These are phyloP conservation scores for Phytophthora pseudosyringae DNA, from an alignment of 352 stramenopile genomes.

Conservation along the genomic window DNA sequence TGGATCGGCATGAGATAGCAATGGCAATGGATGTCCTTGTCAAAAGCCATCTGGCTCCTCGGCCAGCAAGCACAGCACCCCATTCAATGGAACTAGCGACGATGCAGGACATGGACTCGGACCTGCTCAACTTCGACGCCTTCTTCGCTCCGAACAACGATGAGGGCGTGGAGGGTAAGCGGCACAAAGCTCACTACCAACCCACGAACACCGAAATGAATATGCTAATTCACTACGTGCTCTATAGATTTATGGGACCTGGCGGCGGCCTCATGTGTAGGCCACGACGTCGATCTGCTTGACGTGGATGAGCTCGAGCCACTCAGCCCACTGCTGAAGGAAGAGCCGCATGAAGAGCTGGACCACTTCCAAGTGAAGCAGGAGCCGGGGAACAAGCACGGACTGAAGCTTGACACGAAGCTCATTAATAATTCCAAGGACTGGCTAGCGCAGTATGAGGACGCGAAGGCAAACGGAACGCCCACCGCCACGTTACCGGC, in stretches of 20 bases:
- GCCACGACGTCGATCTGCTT: conserved; percentile 41
- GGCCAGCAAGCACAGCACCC: conserved; percentile 24
- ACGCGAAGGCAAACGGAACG: conserved; percentile 26
- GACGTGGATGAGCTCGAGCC: conserved; percentile 34
- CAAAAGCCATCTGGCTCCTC: conserved; percentile 43
- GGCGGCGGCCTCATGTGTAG: conserved; percentile 13
- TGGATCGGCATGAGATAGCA: conserved; percentile 2
- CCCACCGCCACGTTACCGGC: conserved; percentile 37
- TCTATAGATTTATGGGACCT: conserved; percentile 37
- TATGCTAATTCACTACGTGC: not conserved
- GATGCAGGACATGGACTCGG: conserved; percentile 47
- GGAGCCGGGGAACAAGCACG: conserved; percentile 13
- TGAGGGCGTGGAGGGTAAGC: conserved; percentile 36
- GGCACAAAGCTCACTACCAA: not conserved
- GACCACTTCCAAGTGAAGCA: conserved; percentile 27
- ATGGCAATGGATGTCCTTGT: conserved; percentile 4
- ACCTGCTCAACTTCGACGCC: conserved; percentile 44
- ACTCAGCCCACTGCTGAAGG: conserved; percentile 34
- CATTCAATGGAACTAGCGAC: conserved; percentile 15
- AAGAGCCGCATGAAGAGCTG: conserved; percentile 22
- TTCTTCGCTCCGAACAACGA: conserved; percentile 45
- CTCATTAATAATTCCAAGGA: conserved; percentile 25
- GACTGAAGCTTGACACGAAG: conserved; percentile 32
- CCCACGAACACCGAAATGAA: not conserved
- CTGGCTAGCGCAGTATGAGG: conserved; percentile 29